Conservation (phyloP, 2,329 filamentous ascomycete genomes). For the Exophiala sp. region DNA sequence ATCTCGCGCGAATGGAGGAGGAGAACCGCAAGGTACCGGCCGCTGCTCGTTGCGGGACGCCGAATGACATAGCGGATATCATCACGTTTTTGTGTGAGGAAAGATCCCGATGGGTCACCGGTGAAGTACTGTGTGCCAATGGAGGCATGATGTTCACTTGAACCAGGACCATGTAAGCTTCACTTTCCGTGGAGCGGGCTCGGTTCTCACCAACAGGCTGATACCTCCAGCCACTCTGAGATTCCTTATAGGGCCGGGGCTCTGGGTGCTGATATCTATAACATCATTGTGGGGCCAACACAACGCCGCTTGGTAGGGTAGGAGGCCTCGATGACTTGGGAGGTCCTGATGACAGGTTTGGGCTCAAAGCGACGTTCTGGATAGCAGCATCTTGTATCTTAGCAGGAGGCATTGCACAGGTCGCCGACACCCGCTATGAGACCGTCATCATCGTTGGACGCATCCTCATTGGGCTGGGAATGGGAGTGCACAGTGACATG, state of each 20-base stretch:
- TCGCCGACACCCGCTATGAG: slow-evolving; percentile 22
- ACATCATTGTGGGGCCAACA: too few species aligned
- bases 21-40: neutral
- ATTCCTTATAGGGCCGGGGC: too few species aligned
- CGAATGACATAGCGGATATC: slow-evolving; percentile 5
- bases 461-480: slow-evolving; percentile 31
- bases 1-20: neutral
- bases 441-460: slow-evolving; percentile 31
- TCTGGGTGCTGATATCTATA: too few species aligned
- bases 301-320: too few species aligned
- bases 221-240: too few species aligned
- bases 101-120: neutral
- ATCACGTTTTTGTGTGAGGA: slow-evolving; percentile 5
- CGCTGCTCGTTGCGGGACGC: neutral
- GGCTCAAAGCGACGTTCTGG: too few species aligned
- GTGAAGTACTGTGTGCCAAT: neutral
- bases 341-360: too few species aligned
- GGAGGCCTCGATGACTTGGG: too few species aligned
- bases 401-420: slow-evolving; percentile 31
- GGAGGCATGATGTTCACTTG: neutral
- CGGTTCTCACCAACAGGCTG: too few species aligned
- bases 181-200: too few species aligned
- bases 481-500: slow-evolving; percentile 35
- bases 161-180: too few species aligned
- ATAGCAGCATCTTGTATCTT: slow-evolving; percentile 30